Conservation (phyloP, 2,329 filamentous ascomycete genomes). For the Calonectria montana region DNA sequence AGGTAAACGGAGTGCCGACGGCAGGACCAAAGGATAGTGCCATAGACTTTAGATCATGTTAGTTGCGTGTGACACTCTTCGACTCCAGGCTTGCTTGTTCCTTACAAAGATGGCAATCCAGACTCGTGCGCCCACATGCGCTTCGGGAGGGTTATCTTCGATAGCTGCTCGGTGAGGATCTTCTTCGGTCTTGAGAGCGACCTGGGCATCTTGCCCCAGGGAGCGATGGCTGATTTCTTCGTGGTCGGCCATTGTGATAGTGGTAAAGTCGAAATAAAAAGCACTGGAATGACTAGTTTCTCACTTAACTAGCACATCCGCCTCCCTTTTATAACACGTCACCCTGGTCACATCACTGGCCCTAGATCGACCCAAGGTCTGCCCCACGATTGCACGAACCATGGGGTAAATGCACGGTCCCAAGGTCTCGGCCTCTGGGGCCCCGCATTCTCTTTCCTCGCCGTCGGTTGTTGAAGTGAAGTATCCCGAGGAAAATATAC, state of each 20-base stretch:
- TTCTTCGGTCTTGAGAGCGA: not conserved
- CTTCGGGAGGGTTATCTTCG: not conserved
- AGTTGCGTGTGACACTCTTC: not conserved
- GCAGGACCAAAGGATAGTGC: not conserved
- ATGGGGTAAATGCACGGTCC: not conserved
- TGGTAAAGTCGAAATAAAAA: not conserved
- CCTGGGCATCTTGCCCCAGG: not conserved
- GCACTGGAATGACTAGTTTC: not conserved
- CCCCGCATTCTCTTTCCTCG: not conserved
- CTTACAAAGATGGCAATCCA: constrained; percentile 3
- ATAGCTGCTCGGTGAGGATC: not conserved
- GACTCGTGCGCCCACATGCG: not conserved
- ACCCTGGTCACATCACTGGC: not conserved
- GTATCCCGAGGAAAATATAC: not conserved
- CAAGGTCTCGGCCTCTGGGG: constrained; percentile 17
- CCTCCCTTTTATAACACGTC: not conserved
- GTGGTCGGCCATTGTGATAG: not conserved
- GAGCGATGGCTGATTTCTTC: not conserved
- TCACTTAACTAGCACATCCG: not conserved
- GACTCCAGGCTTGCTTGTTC: not conserved
- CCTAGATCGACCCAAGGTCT: not conserved
- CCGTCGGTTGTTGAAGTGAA: not conserved
- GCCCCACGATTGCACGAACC: not conserved
- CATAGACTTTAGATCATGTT: not conserved
- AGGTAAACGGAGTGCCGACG: not conserved